Evolutionary conservation across 352 stramenopile genomes (phyloP), one percentile per base, ranked within the genome.

Genomic region (Globisporangium polare): DNA sequence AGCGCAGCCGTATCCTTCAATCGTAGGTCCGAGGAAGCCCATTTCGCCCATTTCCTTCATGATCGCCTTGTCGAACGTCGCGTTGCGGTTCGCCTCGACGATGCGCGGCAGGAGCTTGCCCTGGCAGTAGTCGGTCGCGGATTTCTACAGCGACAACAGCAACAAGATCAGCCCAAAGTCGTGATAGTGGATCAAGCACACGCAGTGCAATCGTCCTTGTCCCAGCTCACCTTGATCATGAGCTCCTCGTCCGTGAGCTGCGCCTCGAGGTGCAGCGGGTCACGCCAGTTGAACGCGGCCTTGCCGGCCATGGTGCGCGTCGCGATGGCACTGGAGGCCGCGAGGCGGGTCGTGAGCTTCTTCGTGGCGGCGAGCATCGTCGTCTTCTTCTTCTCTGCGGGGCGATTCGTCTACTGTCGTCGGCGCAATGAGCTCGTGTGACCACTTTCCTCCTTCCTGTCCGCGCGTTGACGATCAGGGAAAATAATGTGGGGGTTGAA

Each of bases 41-140:
- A 98, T 88, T 50, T 92, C 74, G 26, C 96, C 95, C 80, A 98
- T 95, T 74, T 98, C 89, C 52, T 83, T 84, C 90, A 99, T 98
- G 62, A 99, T 96, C 8, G 73, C 71, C 63, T 94, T 83, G 69
- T 99, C 91, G 60, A 99, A 98, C 52, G 76, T 86, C 74, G 97
- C 96, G 54, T 98, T 83, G 33, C 97, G 90, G 79, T 98, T 99
- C 13, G 92, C 94, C 55, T 98, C 63, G 13, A 98, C 73, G 43
- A 99, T 97, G 55, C 87, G 67, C 39, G 97, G 96, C 67, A 98
- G 67, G 22, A 99, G 79, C 67, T 98, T 93, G 51, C 83, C 71
- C 69, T 98, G 92, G 74, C 94, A 98, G 79, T 98, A 99, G 43
- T 88, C 77, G 37, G 89, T 87, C 33, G 95, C 88, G 3, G 93